Conservation (phyloP, 768 basidiomycete genomes). For the Suillus subluteus region DNA sequence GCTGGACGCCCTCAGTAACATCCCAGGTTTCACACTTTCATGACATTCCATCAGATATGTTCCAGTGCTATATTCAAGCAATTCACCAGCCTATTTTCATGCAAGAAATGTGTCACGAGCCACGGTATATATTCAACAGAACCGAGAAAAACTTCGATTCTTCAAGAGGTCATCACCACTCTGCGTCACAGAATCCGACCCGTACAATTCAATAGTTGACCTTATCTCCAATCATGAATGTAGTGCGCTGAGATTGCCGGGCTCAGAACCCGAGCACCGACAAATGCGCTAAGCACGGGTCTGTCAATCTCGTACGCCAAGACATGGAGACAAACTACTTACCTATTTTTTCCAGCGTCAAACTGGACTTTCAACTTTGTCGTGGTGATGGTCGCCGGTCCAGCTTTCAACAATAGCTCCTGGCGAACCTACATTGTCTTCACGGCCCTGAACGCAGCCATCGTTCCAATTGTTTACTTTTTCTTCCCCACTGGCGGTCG, state of each 20-base stretch:
- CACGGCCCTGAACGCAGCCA: conserved; percentile 12
- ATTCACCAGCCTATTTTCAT: conserved; percentile 1
- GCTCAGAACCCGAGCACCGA: conserved; percentile 32
- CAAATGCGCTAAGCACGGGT: conserved; percentile 35
- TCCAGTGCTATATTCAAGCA: no score
- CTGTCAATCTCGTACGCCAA: background rate
- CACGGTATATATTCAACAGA: background rate
- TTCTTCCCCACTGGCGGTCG: conserved; percentile 17
- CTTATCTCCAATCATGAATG: background rate
- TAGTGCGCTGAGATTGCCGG: conserved; percentile 36
- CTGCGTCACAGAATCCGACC: background rate
- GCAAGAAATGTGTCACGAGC: background rate
- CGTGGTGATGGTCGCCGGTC: conserved; percentile 18
- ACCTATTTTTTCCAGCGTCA: conserved; percentile 10
- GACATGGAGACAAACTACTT: background rate
- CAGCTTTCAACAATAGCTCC: conserved; percentile 18
- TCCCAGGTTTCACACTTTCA: background rate
- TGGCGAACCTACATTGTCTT: conserved; percentile 18
- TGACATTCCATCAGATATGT: no score
- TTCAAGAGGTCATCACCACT: background rate
- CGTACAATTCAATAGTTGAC: background rate
- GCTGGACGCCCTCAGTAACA: background rate
- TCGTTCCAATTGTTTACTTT: conserved; percentile 16
- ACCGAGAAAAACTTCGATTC: background rate
- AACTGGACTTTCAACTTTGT: conserved; percentile 21